Conservation (phyloP, 306 rosid genomes). For the Carpinus viminea region DNA sequence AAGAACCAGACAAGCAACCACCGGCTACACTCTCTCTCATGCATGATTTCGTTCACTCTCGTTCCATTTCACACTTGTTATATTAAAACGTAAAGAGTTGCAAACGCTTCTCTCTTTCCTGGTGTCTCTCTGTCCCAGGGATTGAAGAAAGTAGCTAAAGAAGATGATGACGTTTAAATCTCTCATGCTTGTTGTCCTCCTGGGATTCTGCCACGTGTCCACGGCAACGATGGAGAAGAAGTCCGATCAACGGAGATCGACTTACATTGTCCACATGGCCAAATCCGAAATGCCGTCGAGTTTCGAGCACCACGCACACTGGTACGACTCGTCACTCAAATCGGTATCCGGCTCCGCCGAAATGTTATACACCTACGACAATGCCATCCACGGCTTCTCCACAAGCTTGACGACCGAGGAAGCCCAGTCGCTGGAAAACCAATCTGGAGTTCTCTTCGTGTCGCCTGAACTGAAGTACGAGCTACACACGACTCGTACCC, state of each 20-base stretch:
- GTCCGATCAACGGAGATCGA: slow-evolving; percentile 14
- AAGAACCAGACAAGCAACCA: slow-evolving; percentile 49
- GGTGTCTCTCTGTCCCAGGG: neutral
- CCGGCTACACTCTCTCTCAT: slow-evolving; percentile 21
- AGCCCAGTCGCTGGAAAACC: slow-evolving; percentile 40
- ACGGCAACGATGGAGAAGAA: slow-evolving; percentile 28
- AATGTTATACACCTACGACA: slow-evolving; percentile 64
- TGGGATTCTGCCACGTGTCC: slow-evolving; percentile 28
- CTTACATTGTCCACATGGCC: slow-evolving; percentile 71
- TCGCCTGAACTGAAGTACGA: slow-evolving; percentile 52
- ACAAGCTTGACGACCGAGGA: slow-evolving; percentile 55
- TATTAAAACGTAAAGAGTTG: neutral
- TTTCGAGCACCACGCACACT: slow-evolving; percentile 53
- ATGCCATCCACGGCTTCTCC: slow-evolving; percentile 73
- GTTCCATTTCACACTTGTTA: neutral
- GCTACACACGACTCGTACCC: slow-evolving; percentile 80
- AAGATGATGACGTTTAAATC: slow-evolving; percentile 20
- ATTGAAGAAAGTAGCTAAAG: neutral
- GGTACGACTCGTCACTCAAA: slow-evolving; percentile 69
- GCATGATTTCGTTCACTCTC: slow-evolving; percentile 5
- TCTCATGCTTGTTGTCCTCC: slow-evolving; percentile 1
- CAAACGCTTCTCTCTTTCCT: neutral
- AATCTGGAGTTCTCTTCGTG: slow-evolving; percentile 58
- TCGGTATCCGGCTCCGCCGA: slow-evolving; percentile 59
- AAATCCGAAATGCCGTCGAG: slow-evolving; percentile 63